phyloP scores from a whole-genome alignment of 2,329 filamentous ascomycete genomes.

The Achaetomium macrosporum region DNA sequence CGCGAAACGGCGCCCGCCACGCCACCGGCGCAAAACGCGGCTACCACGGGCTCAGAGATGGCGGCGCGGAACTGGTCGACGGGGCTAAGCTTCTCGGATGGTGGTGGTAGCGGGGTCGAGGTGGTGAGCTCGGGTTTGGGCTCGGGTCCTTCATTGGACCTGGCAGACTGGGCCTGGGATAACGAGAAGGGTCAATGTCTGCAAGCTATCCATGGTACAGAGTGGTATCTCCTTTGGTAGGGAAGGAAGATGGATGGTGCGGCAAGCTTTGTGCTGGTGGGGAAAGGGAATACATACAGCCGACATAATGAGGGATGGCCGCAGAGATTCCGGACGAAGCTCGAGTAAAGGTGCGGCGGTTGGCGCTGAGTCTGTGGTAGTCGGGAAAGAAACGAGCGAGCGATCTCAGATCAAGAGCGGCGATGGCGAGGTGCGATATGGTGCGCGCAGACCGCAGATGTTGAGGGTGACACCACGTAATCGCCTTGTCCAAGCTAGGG shows the following conservation, averaged over 20 bases:
- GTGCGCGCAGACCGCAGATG: too few species aligned
- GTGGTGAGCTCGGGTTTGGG: background rate
- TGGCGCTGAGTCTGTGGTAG: too few species aligned
- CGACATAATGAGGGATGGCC: conserved; percentile 27
- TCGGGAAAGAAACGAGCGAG: too few species aligned
- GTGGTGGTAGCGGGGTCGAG: conserved; percentile 13
- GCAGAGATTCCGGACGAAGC: too few species aligned
- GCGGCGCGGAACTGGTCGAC: conserved; percentile 39
- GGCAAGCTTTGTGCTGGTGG: background rate
- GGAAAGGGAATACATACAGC: conserved; percentile 27
- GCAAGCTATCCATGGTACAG: background rate
- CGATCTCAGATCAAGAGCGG: too few species aligned
- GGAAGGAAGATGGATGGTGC: background rate
- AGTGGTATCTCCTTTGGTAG: background rate
- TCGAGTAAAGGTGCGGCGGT: too few species aligned
- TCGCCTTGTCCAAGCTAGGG: background rate
- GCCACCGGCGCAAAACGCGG: conserved; percentile 90
- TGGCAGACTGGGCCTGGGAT: background rate
- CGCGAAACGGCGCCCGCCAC: conserved; percentile 94
- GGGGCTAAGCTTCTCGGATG: conserved; percentile 26
- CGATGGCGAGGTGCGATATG: too few species aligned
- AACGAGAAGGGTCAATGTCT: background rate
- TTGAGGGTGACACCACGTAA: too few species aligned
- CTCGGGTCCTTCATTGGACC: conserved; percentile 1
- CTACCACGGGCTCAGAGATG: conserved; percentile 76